phyloP scores from a whole-genome alignment of 1,284 basidiomycete genomes.

The Cronartium quercuum region DNA sequence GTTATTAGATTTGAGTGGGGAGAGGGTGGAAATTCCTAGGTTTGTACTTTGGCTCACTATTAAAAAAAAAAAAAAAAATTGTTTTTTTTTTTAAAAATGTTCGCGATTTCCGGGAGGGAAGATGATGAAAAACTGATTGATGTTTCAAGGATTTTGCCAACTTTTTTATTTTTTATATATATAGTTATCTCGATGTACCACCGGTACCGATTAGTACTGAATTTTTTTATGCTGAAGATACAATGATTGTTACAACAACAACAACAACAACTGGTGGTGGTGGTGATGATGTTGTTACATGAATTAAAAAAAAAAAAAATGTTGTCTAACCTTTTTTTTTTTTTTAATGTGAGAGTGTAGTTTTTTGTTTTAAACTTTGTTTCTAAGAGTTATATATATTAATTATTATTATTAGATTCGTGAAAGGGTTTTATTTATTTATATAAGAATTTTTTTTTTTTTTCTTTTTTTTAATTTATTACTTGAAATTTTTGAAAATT shows the following conservation, averaged over 20 bases:
- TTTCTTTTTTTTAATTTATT: too few relatives aligned
- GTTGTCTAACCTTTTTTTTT: too few relatives aligned
- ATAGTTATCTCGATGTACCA: background rate
- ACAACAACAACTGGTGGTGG: background rate
- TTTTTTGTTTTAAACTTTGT: too few relatives aligned
- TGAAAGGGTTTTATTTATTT: background rate
- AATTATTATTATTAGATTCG: background rate
- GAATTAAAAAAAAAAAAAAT: too few relatives aligned
- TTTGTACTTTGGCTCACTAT: background rate
- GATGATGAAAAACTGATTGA: too few relatives aligned
- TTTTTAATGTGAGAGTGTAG: too few relatives aligned
- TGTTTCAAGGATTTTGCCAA: too few relatives aligned
- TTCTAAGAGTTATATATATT: too few relatives aligned
- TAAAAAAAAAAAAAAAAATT: background rate
- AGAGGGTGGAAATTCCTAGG: conserved; percentile 77
- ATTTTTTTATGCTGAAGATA: conserved; percentile 4
- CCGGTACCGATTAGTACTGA: conserved; percentile 2
- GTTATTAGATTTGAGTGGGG: conserved; percentile 79
- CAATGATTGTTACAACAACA: background rate
- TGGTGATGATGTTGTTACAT: too few relatives aligned
- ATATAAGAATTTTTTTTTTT: background rate
- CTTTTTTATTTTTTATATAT: background rate
- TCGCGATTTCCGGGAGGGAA: too few relatives aligned
- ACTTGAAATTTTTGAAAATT: too few relatives aligned
- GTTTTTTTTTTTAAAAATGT: background rate